Evolutionary conservation across 2,329 filamentous ascomycete genomes (phyloP).

Genomic region (Cladosporium colombiae): DNA sequence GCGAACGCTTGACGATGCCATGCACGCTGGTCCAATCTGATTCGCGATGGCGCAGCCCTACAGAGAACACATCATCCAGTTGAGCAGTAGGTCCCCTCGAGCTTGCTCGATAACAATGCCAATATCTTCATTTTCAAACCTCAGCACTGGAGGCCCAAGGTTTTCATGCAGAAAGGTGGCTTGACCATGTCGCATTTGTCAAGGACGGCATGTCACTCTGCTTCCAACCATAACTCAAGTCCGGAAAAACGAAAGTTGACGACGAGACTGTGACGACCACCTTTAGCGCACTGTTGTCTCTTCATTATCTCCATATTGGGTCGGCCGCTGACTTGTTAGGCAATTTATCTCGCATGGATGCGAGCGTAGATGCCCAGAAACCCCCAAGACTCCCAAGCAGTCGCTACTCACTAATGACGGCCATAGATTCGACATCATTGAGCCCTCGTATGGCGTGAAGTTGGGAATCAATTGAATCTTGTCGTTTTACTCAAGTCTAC

Average conservation of each 20-base stretch:
- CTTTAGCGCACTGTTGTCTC: too few species aligned
- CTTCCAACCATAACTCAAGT: not conserved
- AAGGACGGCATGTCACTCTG: not conserved
- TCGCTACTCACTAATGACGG: not conserved
- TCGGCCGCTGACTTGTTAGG: too few species aligned
- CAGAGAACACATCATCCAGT: not conserved
- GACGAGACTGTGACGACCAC: too few species aligned
- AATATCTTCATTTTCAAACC: not conserved
- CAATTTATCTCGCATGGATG: not conserved
- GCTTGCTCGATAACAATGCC: not conserved
- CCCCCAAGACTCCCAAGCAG: conserved; percentile 5
- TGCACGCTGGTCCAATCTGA: not conserved
- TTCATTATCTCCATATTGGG: too few species aligned
- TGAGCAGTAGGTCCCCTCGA: not conserved
- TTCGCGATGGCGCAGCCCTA: not conserved
- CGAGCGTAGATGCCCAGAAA: not conserved
- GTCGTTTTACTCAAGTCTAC: not conserved
- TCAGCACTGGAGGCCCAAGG: not conserved
- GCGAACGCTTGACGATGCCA: not conserved
- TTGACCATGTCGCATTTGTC: not conserved
- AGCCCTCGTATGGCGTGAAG: not conserved
- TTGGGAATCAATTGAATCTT: not conserved
- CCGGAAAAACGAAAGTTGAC: too few species aligned
- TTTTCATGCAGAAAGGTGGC: not conserved
- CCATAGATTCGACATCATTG: not conserved